Evolutionary conservation across 2,329 filamentous ascomycete species (phyloP).

Genomic region (Calycina herbarum): DNA sequence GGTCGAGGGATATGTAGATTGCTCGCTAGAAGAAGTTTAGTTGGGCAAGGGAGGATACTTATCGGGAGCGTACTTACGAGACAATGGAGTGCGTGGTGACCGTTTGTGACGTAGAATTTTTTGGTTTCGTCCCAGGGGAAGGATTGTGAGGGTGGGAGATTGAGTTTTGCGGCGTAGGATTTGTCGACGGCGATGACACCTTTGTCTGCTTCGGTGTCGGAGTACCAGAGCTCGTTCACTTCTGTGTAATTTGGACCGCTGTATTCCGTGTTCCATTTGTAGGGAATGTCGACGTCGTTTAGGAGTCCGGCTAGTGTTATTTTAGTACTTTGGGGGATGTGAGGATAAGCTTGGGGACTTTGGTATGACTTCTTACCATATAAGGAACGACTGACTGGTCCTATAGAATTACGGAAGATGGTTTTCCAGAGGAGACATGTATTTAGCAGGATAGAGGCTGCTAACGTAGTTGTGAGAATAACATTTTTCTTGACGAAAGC

Average conservation of each 20-base stretch:
- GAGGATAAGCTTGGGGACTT: too few species aligned
- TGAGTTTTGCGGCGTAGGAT: conserved; percentile 1
- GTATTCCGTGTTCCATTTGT: conserved; percentile 5
- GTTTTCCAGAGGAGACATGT: too few species aligned
- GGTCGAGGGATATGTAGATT: conserved; percentile 12
- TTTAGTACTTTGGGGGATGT: too few species aligned
- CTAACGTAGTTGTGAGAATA: too few species aligned
- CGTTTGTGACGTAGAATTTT: conserved; percentile 10
- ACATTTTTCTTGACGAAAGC: too few species aligned
- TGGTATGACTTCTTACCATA: too few species aligned
- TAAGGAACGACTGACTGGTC: too few species aligned
- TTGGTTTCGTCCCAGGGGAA: conserved; percentile 12
- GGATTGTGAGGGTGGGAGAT: conserved; percentile 3
- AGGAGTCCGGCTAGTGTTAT: conserved; percentile 8
- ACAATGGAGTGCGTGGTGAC: conserved; percentile 11
- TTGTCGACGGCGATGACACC: conserved; percentile 10
- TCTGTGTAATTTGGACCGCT: conserved; percentile 8
- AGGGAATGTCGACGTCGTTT: conserved; percentile 11
- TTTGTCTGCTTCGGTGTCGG: conserved; percentile 7
- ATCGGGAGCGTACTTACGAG: not conserved
- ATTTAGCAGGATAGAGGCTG: too few species aligned
- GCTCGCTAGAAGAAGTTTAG: conserved; percentile 3
- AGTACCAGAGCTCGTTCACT: conserved; percentile 11
- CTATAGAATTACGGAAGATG: too few species aligned
- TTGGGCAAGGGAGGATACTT: not conserved